Conservation (phyloP, 1,284 basidiomycete genomes). For the Cutaneotrichosporon cyanovorans region DNA sequence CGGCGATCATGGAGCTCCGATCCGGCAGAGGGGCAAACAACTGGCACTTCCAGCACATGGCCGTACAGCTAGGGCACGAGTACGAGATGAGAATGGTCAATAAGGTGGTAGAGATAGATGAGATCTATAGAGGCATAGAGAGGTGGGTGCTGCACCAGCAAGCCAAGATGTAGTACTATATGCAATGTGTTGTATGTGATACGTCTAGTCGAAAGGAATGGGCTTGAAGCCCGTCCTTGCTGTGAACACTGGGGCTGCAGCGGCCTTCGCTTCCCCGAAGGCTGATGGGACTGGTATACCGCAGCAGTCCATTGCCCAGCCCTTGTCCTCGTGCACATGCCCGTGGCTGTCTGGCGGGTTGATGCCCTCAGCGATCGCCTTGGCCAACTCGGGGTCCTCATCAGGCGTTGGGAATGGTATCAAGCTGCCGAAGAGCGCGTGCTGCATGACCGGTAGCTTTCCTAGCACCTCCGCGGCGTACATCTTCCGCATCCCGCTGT, state of each 20-base stretch:
- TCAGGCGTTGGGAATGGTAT: constrained; percentile 55
- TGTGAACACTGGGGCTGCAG: constrained; percentile 13
- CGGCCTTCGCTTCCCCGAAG: constrained; percentile 63
- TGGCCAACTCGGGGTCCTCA: constrained; percentile 40
- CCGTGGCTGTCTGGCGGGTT: constrained; percentile 52
- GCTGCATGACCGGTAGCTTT: constrained; percentile 93
- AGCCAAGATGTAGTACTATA: too few species aligned
- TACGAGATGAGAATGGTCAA: constrained; percentile 22
- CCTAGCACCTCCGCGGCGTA: constrained; percentile 89
- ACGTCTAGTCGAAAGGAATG: constrained; percentile 66
- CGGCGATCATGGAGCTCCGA: constrained; percentile 33
- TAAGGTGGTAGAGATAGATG: constrained; percentile 25
- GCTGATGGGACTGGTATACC: constrained; percentile 79
- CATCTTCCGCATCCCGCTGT: constrained; percentile 98
- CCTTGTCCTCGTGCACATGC: constrained; percentile 60
- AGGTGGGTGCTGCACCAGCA: too few species aligned
- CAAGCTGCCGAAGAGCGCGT: constrained; percentile 87
- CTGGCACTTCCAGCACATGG: constrained; percentile 41
- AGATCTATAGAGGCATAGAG: constrained; percentile 20
- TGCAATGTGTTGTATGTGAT: too few species aligned
- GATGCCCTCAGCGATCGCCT: constrained; percentile 44
- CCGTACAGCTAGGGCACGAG: constrained; percentile 22
- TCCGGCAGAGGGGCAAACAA: constrained; percentile 25
- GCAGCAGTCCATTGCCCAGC: constrained; percentile 80
- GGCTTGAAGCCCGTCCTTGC: constrained; percentile 61